phyloP scores from a whole-genome alignment of 257 asterid species.

The Nicotiana tabacum region DNA sequence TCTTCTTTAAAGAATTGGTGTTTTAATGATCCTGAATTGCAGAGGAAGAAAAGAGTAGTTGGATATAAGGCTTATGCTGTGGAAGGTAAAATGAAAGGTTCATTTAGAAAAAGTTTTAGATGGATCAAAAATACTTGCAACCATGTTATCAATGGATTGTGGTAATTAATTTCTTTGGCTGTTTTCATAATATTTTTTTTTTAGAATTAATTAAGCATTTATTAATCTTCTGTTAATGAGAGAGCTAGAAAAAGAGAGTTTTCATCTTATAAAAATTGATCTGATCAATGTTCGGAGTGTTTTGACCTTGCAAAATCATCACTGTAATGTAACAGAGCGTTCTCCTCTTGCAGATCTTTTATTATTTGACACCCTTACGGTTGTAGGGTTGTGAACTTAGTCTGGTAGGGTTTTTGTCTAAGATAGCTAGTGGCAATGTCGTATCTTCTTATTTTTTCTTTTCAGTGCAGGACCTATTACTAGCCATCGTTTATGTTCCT shows the following conservation, averaged over 20 bases:
- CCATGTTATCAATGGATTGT: constrained; percentile 52
- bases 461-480: too few relatives aligned
- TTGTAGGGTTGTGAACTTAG: too few relatives aligned
- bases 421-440: too few relatives aligned
- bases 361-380: background rate
- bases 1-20: constrained; percentile 36
- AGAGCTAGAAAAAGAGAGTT: background rate
- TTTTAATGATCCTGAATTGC: constrained; percentile 56
- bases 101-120: constrained; percentile 56
- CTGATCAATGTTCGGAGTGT: background rate
- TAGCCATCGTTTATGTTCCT: too few relatives aligned
- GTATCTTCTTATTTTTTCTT: too few relatives aligned
- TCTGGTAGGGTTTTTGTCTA: too few relatives aligned
- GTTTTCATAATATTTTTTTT: background rate
- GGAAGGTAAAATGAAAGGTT: constrained; percentile 69
- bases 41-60: constrained; percentile 77
- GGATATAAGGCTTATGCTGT: constrained; percentile 55
- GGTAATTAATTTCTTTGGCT: constrained; percentile 28
- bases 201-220: background rate
- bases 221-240: background rate
- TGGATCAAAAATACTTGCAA: constrained; percentile 73
- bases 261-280: background rate
- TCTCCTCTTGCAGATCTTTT: background rate
- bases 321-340: background rate
- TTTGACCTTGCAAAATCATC: background rate